A percentile compares a stretch with the other conserved stretches of the same genome.
These are phyloP conservation scores for Mycocentrospora acerina DNA, from an alignment of 2,329 filamentous ascomycete genomes.

Conservation along the genomic window DNA sequence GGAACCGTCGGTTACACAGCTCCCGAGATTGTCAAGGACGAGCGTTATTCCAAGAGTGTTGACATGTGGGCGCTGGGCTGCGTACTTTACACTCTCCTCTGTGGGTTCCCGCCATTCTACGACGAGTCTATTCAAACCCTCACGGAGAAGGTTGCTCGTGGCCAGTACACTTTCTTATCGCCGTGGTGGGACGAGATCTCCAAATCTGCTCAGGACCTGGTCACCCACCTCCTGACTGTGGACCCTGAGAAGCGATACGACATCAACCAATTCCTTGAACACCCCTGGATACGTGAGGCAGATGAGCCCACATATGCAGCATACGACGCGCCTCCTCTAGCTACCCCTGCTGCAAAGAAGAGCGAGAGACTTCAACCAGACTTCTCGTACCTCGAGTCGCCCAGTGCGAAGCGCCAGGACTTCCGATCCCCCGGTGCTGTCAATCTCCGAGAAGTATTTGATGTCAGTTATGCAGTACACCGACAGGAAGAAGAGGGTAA, in stretches of 20 bases:
- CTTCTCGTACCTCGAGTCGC: conserved; percentile 59
- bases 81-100: conserved; percentile 93
- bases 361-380: conserved; percentile 56
- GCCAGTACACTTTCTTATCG: conserved; percentile 95
- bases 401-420: conserved; percentile 73
- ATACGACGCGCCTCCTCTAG: conserved; percentile 69
- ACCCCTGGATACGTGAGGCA: conserved; percentile 84
- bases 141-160: conserved; percentile 95
- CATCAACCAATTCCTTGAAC: conserved; percentile 88
- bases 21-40: conserved; percentile 98
- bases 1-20: conserved; percentile 98
- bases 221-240: conserved; percentile 89
- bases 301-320: conserved; percentile 68
- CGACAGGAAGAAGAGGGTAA: conserved; percentile 95
- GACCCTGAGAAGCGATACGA: conserved; percentile 94
- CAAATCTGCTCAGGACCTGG: conserved; percentile 88
- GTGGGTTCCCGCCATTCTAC: conserved; percentile 97
- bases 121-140: conserved; percentile 97
- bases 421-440: conserved; percentile 95
- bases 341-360: conserved; percentile 65
- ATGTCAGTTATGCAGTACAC: conserved; percentile 97
- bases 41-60: conserved; percentile 96
- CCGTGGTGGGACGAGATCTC: conserved; percentile 99
- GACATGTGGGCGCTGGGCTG: conserved; percentile 99
- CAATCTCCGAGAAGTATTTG: conserved; percentile 95